Evolutionary conservation across 441 rosid species (phyloP).

Genomic region (Euphorbia corollata): DNA sequence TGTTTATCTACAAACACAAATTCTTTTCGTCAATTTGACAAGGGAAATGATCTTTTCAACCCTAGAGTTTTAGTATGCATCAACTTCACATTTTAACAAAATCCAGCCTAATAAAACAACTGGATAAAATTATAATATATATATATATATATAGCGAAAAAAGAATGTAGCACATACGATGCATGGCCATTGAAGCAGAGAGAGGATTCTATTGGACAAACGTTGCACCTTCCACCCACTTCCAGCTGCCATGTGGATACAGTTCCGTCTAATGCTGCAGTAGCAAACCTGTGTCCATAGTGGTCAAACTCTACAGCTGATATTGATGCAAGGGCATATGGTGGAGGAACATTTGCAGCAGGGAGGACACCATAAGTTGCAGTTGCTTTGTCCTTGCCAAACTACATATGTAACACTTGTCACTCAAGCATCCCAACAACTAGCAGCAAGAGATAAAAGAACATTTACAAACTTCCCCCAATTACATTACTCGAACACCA

Average conservation of each 20-base stretch:
- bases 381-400: constrained; percentile 69
- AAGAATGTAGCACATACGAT: constrained; percentile 49
- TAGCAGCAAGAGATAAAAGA: constrained; percentile 10
- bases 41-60: not conserved
- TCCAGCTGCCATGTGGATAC: constrained; percentile 92
- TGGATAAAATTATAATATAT: not conserved
- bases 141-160: constrained; percentile 1
- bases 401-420: constrained; percentile 46
- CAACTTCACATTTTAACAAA: not conserved
- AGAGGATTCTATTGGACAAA: constrained; percentile 76
- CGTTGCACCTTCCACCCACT: constrained; percentile 90
- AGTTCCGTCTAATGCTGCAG: constrained; percentile 86
- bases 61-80: not conserved
- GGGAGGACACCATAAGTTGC: constrained; percentile 92
- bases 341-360: constrained; percentile 82
- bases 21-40: constrained; percentile 5
- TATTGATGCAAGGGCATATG: constrained; percentile 84
- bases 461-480: constrained; percentile 7
- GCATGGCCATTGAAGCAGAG: constrained; percentile 82
- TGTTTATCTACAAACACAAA: not conserved
- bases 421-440: constrained; percentile 10
- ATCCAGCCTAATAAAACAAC: not conserved
- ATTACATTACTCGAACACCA: constrained; percentile 4
- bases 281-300: constrained; percentile 85
- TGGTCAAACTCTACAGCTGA: constrained; percentile 81